These are phyloP conservation scores for Amaranthus hypochondriacus DNA, from an alignment of 148 eudicot genomes.

Conservation along the genomic window DNA sequence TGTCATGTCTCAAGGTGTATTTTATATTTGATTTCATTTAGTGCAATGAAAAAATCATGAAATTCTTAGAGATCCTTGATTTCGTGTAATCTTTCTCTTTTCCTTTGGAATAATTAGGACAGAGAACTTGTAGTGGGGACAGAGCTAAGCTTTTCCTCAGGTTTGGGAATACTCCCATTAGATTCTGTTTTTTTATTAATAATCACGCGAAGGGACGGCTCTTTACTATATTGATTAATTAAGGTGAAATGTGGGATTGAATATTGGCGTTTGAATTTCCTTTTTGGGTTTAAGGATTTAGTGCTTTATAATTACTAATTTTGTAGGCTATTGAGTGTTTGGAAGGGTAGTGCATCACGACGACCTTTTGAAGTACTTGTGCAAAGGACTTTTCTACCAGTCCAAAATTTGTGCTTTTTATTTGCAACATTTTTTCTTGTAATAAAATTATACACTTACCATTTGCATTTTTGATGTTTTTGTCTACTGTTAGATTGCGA, in stretches of 20 bases:
- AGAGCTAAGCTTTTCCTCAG: conserved; percentile 35
- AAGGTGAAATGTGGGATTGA: conserved; percentile 9
- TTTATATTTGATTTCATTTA: conserved; percentile 3
- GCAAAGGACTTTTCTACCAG: conserved; percentile 12
- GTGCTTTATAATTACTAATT: conserved; percentile 15
- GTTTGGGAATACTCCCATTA: conserved; percentile 27
- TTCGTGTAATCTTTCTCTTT: conserved; percentile 15
- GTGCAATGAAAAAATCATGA: conserved; percentile 22
- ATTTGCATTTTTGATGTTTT: neutral
- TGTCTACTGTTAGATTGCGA: neutral
- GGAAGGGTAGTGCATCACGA: conserved; percentile 21
- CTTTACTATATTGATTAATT: neutral
- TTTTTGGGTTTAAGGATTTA: conserved; percentile 23
- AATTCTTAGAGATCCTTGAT: conserved; percentile 9
- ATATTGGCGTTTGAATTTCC: conserved; percentile 19
- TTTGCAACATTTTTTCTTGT: conserved; percentile 13
- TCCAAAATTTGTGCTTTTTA: conserved; percentile 21
- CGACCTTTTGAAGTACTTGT: conserved; percentile 12
- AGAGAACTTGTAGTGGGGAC: conserved; percentile 28
- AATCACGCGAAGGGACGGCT: conserved; percentile 16
- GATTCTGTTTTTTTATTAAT: conserved; percentile 8
- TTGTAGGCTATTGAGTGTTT: conserved; percentile 16
- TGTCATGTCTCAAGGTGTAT: neutral
- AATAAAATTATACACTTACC: neutral
- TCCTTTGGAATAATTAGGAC: conserved; percentile 8